Percentiles rank a stretch among this genome's conserved stretches.
These are phyloP conservation scores for Fraxinus paxiana DNA, from an alignment of 305 asterid species.

Conservation along the genomic window DNA sequence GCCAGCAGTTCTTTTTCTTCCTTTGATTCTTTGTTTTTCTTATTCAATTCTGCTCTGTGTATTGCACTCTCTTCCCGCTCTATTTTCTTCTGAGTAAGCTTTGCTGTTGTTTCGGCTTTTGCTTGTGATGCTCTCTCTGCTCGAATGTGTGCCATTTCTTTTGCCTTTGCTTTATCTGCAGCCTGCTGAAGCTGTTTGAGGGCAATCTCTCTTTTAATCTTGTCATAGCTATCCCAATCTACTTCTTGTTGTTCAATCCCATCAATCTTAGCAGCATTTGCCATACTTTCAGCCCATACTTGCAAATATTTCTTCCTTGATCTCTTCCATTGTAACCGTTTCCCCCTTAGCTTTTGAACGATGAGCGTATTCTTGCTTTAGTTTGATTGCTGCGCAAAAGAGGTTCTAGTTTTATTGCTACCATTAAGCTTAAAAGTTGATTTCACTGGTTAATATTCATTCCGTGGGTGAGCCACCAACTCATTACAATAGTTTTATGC, in stretches of 20 bases:
- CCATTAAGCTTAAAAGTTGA: neutral
- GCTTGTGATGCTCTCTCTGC: slow-evolving; percentile 53
- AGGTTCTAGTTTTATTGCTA: neutral
- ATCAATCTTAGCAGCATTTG: slow-evolving; percentile 71
- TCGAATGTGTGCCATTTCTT: slow-evolving; percentile 34
- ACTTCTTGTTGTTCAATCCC: slow-evolving; percentile 61
- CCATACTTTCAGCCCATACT: slow-evolving; percentile 69
- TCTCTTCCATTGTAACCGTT: slow-evolving; percentile 68
- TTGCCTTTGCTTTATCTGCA: slow-evolving; percentile 51
- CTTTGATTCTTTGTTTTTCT: slow-evolving; percentile 46
- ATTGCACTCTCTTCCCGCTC: slow-evolving; percentile 45
- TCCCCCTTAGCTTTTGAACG: slow-evolving; percentile 56
- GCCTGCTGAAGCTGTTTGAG: slow-evolving; percentile 35
- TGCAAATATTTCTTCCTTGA: slow-evolving; percentile 51
- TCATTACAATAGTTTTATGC: neutral
- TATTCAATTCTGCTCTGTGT: slow-evolving; percentile 30
- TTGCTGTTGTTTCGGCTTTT: slow-evolving; percentile 48
- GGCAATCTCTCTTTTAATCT: slow-evolving; percentile 48
- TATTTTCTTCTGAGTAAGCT: slow-evolving; percentile 48
- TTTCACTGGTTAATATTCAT: slow-evolving; percentile 3
- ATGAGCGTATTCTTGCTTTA: slow-evolving; percentile 50
- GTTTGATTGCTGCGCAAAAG: slow-evolving; percentile 54
- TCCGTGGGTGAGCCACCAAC: neutral
- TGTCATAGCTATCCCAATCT: slow-evolving; percentile 78
- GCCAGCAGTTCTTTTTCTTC: slow-evolving; percentile 62